A percentile compares a stretch with the other conserved stretches of the same genome.
phyloP scores from a whole-genome alignment of 805 yeast genomes.

The Ogataea degrootiae region DNA sequence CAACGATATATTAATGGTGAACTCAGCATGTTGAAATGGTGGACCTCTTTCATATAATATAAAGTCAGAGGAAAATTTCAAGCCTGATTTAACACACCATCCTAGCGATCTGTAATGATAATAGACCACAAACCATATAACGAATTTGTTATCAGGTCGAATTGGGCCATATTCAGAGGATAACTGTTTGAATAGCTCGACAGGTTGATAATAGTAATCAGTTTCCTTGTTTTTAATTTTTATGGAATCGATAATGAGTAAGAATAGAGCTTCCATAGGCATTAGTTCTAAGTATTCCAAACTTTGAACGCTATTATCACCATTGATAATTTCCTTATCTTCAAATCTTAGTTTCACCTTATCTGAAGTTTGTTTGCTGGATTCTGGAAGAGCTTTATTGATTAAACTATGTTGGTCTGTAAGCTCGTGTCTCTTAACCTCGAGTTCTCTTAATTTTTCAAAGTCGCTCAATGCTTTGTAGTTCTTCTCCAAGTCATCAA shows the following conservation, averaged over 20 bases:
- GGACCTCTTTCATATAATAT: constrained; percentile 87
- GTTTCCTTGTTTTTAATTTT: constrained; percentile 1
- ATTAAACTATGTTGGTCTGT: constrained; percentile 16
- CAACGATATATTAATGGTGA: constrained; percentile 41
- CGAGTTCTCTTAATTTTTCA: constrained; percentile 32
- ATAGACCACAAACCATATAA: constrained; percentile 64
- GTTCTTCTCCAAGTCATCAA: constrained; percentile 44
- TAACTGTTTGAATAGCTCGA: constrained; percentile 11
- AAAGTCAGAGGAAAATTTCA: constrained; percentile 87
- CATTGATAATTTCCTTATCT: constrained; percentile 31
- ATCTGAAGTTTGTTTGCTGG: constrained; percentile 2
- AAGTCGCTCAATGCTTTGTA: constrained; percentile 21
- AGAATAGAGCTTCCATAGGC: constrained; percentile 71
- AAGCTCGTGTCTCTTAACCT: constrained; percentile 29
- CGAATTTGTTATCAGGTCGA: constrained; percentile 34
- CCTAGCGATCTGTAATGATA: constrained; percentile 86
- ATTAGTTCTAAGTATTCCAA: constrained; percentile 61
- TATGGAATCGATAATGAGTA: constrained; percentile 40
- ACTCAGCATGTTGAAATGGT: constrained; percentile 92
- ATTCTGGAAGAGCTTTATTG: constrained; percentile 13
- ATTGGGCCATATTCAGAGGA: constrained; percentile 9
- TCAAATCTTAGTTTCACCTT: constrained; percentile 29
- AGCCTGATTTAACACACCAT: constrained; percentile 91
- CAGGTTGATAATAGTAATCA: not conserved
- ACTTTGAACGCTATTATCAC: constrained; percentile 17